phyloP scores from a whole-genome alignment of 306 rosid genomes.

The Dalbergia oliveri region DNA sequence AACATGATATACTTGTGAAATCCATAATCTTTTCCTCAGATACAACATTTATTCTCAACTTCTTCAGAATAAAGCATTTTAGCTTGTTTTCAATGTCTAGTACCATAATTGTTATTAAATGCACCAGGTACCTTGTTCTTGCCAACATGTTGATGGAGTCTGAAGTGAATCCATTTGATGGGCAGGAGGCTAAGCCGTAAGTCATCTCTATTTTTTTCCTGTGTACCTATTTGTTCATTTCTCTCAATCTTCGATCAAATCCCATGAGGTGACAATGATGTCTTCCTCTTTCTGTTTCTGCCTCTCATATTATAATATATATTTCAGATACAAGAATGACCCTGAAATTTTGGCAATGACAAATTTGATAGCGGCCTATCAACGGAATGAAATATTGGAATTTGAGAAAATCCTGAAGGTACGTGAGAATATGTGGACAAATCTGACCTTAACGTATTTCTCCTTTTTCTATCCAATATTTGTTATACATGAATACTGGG shows the following conservation, averaged over 20 bases:
- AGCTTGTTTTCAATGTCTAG: constrained; percentile 30
- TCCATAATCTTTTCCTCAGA: constrained; percentile 38
- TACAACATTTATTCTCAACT: constrained; percentile 5
- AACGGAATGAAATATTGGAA: constrained; percentile 94
- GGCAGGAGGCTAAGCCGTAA: constrained; percentile 80
- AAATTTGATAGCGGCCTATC: constrained; percentile 96
- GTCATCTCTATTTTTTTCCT: constrained; percentile 37
- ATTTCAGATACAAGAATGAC: constrained; percentile 89
- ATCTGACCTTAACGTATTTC: constrained; percentile 25
- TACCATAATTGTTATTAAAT: constrained; percentile 29
- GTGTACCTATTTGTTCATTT: constrained; percentile 9
- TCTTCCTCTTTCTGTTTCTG: constrained; percentile 21
- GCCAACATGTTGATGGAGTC: constrained; percentile 88
- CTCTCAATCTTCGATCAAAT: constrained; percentile 14
- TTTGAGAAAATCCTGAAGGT: constrained; percentile 98
- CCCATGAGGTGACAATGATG: constrained; percentile 20
- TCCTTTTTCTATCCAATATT: constrained; percentile 39
- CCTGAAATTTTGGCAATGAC: constrained; percentile 99
- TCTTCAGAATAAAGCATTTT: constrained; percentile 21
- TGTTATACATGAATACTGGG: constrained; percentile 40
- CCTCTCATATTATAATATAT: constrained; percentile 38
- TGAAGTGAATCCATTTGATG: constrained; percentile 73
- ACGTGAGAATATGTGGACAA: constrained; percentile 25
- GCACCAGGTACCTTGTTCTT: constrained; percentile 81
- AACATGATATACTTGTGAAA: constrained; percentile 14